Evolutionary conservation across 306 rosid species (phyloP).

Genomic region (Vigna nakashimae): DNA sequence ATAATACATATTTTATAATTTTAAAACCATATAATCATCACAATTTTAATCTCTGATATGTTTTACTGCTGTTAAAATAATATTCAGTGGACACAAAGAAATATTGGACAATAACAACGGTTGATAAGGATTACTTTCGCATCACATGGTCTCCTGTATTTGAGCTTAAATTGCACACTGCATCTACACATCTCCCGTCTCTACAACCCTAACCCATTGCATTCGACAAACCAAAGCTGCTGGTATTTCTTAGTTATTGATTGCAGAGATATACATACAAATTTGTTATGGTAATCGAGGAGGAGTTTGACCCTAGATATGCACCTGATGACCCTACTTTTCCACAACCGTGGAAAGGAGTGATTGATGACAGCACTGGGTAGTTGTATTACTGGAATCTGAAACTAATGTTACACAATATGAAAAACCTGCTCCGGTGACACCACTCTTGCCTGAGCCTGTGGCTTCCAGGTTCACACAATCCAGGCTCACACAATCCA

Average conservation of each 20-base stretch:
- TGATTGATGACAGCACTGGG: slow-evolving; percentile 80
- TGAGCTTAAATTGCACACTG: too few relatives aligned
- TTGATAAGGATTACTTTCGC: too few relatives aligned
- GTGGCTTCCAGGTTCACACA: slow-evolving; percentile 34
- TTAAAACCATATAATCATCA: too few relatives aligned
- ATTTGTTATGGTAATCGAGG: slow-evolving; percentile 67
- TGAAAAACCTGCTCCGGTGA: slow-evolving; percentile 71
- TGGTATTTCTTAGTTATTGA: not conserved
- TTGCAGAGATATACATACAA: slow-evolving; percentile 45
- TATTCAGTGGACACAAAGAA: too few relatives aligned
- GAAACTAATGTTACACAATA: slow-evolving; percentile 93
- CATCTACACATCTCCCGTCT: too few relatives aligned
- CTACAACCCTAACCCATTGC: too few relatives aligned
- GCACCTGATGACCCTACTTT: slow-evolving; percentile 96
- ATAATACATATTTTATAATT: too few relatives aligned
- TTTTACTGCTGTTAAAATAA: too few relatives aligned
- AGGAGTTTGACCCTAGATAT: slow-evolving; percentile 79
- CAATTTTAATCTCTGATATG: too few relatives aligned
- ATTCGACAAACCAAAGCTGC: too few relatives aligned
- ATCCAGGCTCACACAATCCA: slow-evolving; percentile 56
- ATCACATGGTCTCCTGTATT: too few relatives aligned
- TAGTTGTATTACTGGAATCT: slow-evolving; percentile 88
- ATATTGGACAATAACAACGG: too few relatives aligned
- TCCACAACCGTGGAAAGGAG: slow-evolving; percentile 91
- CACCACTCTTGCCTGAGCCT: slow-evolving; percentile 60